Base-by-base conservation (phyloP, 768 basidiomycete species). In the Rhizopogon vulgaris region DNA sequence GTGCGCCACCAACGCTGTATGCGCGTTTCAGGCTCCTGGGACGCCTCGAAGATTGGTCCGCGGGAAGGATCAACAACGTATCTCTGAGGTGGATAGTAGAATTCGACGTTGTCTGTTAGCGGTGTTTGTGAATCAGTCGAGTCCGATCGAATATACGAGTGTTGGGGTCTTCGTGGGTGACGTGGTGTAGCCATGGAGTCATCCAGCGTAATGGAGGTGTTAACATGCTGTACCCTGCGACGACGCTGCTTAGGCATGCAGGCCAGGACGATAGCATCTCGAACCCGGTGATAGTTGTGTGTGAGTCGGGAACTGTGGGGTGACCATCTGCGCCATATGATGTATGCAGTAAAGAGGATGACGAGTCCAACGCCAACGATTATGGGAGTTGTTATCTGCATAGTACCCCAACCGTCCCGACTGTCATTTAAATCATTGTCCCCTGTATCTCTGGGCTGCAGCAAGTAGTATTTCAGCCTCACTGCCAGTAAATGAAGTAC, bases 301-400 rank as follows among this genome's bases (percentile, higher is more conserved):
- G 52, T 22, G 39, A 28, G 50, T 38, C 3, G 32, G 12, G 10
- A 34, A 34, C 48, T 38, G 17, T 39, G 50, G 18, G 52, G 41
- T 1, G 51, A 43, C 40, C 56, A 52, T 40, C 59, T 63, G 60
- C 55, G 47, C 60, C 62, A 68, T 32, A 65, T 39, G 52, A 70
- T 38, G 32, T 58, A 60, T 32, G 24, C 52, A 15, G 34, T 48
- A 32, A 67, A 61, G 28, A 62, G 6, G 1, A 63, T 41, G 24
- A 68, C 41, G 14, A 73, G 61, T 37, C 30, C 59, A 4, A 61
- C 58, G 27, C 68, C 73, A 9, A 71, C 66, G 38, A 72, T 61
- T 49, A 63, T 59, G 6, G 73, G 72, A 0, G 61, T 39, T 9
- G 62, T 65, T 42, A 73, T 70, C 46, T 74, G 72, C 7, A 66